Conservation (phyloP, 805 yeast genomes). For the Torulaspora maleeae region DNA sequence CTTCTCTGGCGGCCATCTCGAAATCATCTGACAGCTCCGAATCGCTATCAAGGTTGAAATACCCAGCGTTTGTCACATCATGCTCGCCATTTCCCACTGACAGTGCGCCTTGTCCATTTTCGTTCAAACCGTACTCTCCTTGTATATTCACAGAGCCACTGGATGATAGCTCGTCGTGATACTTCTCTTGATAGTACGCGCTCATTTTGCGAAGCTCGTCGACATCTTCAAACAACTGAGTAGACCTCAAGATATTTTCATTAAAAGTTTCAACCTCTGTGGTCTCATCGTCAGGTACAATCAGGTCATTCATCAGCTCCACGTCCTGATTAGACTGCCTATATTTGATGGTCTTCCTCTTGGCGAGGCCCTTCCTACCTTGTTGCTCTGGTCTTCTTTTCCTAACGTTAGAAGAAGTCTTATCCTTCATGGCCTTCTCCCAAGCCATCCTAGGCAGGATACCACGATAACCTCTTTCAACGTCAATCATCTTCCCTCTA, state of each 20-base stretch:
- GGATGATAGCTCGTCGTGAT: constrained; percentile 17
- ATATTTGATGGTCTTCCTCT: constrained; percentile 11
- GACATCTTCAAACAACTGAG: background rate
- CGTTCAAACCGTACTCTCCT: background rate
- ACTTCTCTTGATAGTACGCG: constrained; percentile 17
- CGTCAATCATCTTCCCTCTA: constrained; percentile 28
- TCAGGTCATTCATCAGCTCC: constrained; percentile 21
- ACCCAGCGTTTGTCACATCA: background rate
- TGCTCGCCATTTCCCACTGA: background rate
- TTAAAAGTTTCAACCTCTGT: background rate
- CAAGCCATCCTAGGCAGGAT: constrained; percentile 33
- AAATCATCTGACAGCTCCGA: background rate
- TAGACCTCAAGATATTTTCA: background rate
- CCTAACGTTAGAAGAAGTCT: background rate
- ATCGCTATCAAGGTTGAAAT: background rate
- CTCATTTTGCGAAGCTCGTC: constrained; percentile 17
- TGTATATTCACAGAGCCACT: background rate
- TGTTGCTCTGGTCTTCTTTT: constrained; percentile 3
- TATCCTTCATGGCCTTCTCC: constrained; percentile 24
- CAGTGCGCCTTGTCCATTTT: background rate
- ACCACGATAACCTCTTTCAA: constrained; percentile 33
- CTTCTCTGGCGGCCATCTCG: constrained; percentile 9
- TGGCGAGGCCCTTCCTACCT: constrained; percentile 28
- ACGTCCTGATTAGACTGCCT: constrained; percentile 14
- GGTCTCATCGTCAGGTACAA: constrained; percentile 20